Conservation (phyloP, 805 yeast genomes). For the Wickerhamia fluorescens region DNA sequence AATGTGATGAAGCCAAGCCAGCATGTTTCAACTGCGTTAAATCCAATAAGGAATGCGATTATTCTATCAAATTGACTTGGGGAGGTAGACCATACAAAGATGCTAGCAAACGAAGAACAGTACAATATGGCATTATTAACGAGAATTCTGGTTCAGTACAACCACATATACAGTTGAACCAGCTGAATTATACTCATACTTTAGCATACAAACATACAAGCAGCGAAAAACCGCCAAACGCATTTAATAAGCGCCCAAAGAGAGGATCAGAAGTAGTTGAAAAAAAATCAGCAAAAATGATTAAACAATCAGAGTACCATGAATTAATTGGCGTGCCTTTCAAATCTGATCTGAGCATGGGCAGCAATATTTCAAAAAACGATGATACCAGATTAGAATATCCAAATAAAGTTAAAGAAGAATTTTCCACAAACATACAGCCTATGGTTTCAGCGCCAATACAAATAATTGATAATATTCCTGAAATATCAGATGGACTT, state of each 20-base stretch:
- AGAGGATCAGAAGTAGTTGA: no score
- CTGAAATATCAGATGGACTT: constrained; percentile 20
- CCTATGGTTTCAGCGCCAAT: neutral
- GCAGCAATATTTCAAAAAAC: neutral
- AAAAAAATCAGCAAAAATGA: no score
- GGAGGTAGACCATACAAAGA: constrained; percentile 64
- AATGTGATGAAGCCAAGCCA: constrained; percentile 68
- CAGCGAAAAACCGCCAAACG: constrained; percentile 13
- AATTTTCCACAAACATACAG: no score
- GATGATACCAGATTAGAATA: neutral
- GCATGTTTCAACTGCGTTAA: constrained; percentile 50
- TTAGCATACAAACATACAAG: no score
- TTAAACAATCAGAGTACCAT: no score
- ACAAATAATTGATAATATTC: constrained; percentile 4
- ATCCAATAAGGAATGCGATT: constrained; percentile 47
- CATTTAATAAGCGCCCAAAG: no score
- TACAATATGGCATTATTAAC: no score
- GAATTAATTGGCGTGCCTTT: no score
- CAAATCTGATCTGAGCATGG: no score
- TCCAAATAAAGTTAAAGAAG: neutral
- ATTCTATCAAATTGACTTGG: constrained; percentile 59
- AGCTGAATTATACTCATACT: no score
- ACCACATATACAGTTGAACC: no score
- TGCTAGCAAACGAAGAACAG: constrained; percentile 29
- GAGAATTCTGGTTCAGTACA: no score